These are phyloP conservation scores for Thelephora ganbajun DNA, from an alignment of 768 basidiomycete species.

Conservation along the genomic window DNA sequence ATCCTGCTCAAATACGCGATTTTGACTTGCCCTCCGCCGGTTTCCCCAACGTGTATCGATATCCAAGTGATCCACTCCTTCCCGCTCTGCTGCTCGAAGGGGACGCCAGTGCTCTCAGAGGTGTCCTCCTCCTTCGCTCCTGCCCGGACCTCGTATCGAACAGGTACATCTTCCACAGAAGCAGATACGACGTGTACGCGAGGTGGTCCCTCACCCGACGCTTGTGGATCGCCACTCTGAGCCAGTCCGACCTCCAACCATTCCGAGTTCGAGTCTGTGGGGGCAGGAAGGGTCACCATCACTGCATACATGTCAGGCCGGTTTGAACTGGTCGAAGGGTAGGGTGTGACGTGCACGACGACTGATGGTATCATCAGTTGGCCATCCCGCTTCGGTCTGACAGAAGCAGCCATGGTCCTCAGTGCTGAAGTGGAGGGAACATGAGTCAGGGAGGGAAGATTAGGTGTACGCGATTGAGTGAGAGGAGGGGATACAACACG, in stretches of 20 bases:
- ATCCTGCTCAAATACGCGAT: constrained; percentile 48
- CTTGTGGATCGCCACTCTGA: constrained; percentile 4
- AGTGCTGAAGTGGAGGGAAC: constrained; percentile 12
- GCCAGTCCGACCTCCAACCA: constrained; percentile 70
- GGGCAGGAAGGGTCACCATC: constrained; percentile 38
- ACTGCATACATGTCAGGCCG: constrained; percentile 44
- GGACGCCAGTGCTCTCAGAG: constrained; percentile 18
- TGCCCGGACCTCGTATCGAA: constrained; percentile 40
- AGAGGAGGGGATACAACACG: constrained; percentile 6
- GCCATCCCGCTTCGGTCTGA: constrained; percentile 33
- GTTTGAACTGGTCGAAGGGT: constrained; percentile 15
- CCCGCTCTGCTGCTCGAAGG: constrained; percentile 38
- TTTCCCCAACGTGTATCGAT: constrained; percentile 38
- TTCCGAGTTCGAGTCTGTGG: constrained; percentile 44
- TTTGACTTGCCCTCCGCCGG: constrained; percentile 39
- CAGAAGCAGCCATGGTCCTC: constrained; percentile 15
- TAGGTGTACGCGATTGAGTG: constrained; percentile 13
- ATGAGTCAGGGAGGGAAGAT: constrained; percentile 7
- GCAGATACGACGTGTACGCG: constrained; percentile 42
- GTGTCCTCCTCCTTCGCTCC: constrained; percentile 23
- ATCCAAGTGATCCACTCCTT: constrained; percentile 58
- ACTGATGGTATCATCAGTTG: constrained; percentile 51
- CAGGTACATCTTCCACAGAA: constrained; percentile 51
- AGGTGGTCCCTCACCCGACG: constrained; percentile 17
- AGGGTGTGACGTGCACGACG: constrained; percentile 36